Percentiles rank a stretch among this genome's conserved stretches.
Evolutionary conservation across 2,329 filamentous ascomycete species (phyloP).

Genomic region (Chaetomiaceae sp.): DNA sequence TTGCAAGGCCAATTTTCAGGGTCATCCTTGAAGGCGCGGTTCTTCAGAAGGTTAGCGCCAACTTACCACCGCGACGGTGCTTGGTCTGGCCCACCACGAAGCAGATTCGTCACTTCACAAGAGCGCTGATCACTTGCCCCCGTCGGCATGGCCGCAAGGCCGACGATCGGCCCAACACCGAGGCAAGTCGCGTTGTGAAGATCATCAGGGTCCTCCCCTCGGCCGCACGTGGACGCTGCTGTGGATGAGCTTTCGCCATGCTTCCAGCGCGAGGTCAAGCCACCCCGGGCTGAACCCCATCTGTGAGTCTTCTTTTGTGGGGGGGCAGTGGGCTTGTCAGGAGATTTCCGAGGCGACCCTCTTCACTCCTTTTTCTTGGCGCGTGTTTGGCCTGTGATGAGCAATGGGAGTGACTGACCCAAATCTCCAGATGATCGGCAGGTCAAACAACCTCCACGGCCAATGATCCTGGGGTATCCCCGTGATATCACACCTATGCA

Average conservation of each 20-base stretch:
- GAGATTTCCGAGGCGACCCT: too few relatives aligned
- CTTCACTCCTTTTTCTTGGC: too few relatives aligned
- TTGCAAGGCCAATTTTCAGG: background rate
- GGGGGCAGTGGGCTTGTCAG: too few relatives aligned
- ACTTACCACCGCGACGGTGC: background rate
- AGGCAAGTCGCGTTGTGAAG: background rate
- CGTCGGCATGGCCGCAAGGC: background rate
- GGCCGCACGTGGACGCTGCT: background rate
- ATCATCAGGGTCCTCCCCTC: conserved; percentile 1
- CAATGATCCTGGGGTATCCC: too few relatives aligned
- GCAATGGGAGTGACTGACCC: too few relatives aligned
- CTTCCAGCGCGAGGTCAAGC: too few relatives aligned
- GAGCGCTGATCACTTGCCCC: conserved; percentile 2
- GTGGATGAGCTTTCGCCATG: background rate
- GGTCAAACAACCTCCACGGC: too few relatives aligned
- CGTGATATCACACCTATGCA: too few relatives aligned
- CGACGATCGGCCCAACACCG: conserved; percentile 1
- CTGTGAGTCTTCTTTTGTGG: too few relatives aligned
- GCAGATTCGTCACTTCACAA: background rate
- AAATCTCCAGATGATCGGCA: too few relatives aligned
- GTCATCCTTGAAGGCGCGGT: background rate
- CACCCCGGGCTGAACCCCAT: too few relatives aligned
- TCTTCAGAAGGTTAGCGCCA: background rate
- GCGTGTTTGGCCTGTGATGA: too few relatives aligned
- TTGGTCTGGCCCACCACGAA: conserved; percentile 5